phyloP scores from a whole-genome alignment of 2,329 filamentous ascomycete genomes.

The Samsoniella hepiali region DNA sequence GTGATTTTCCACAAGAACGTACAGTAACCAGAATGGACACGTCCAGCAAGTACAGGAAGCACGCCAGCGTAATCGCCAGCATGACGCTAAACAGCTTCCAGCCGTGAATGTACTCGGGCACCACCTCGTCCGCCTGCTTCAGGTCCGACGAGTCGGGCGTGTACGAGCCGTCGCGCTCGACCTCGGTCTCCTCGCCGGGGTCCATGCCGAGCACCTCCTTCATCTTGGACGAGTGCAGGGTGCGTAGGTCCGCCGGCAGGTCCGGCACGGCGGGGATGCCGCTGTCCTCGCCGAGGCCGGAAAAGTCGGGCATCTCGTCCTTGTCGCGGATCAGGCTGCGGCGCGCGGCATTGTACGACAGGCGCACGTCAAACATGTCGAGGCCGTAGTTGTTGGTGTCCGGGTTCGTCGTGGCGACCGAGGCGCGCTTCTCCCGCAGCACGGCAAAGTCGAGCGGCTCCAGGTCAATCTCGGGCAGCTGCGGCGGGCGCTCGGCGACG shows the following conservation, averaged over 20 bases:
- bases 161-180: constrained; percentile 1
- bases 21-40: constrained; percentile 53
- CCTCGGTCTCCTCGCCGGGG: constrained; percentile 14
- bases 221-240: constrained; percentile 17
- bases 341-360: constrained; percentile 16
- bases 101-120: constrained; percentile 24
- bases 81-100: constrained; percentile 36
- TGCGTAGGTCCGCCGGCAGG: constrained; percentile 7
- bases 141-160: constrained; percentile 17
- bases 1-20: constrained; percentile 10
- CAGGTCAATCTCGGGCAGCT: constrained; percentile 17
- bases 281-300: background rate
- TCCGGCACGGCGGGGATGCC: constrained; percentile 8
- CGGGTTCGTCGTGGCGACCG: constrained; percentile 9
- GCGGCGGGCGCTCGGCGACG: constrained; percentile 9
- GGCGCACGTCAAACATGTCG: constrained; percentile 16
- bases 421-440: constrained; percentile 15
- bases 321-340: constrained; percentile 17
- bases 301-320: constrained; percentile 15
- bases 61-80: constrained; percentile 38
- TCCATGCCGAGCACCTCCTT: constrained; percentile 17
- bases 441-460: constrained; percentile 16
- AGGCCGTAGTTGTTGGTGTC: constrained; percentile 11
- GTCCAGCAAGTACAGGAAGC: constrained; percentile 50
- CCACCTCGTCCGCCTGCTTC: constrained; percentile 16